A percentile compares a stretch with the other conserved stretches of the same genome.
These are phyloP conservation scores for Neurospora terricola DNA, from an alignment of 495 filamentous ascomycete species.

Conservation along the genomic window DNA sequence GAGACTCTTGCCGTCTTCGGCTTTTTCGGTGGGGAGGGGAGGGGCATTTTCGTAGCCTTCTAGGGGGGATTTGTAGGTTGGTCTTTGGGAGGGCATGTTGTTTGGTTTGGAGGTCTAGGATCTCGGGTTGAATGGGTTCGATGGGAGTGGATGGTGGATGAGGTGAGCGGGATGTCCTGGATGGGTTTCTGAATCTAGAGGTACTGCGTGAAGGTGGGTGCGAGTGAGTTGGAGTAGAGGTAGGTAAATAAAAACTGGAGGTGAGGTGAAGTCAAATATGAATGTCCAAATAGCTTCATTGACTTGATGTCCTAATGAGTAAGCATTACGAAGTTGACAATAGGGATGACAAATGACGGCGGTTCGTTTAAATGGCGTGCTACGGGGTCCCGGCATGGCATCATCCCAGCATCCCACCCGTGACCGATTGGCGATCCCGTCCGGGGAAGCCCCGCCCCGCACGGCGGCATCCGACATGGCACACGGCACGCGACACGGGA, in stretches of 20 bases:
- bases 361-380: neutral
- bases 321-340: neutral
- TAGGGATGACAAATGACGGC: neutral
- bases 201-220: neutral
- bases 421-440: neutral
- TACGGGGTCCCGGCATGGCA: neutral
- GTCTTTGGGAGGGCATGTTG: slow-evolving; percentile 15
- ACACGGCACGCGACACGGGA: neutral
- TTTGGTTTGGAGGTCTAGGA: neutral
- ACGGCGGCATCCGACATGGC: neutral
- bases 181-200: neutral
- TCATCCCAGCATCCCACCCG: neutral
- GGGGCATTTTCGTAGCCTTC: slow-evolving; percentile 54
- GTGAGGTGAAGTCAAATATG: neutral
- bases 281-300: neutral
- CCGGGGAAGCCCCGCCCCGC: neutral
- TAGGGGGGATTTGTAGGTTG: slow-evolving; percentile 54
- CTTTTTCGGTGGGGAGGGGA: slow-evolving; percentile 51
- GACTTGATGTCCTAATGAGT: neutral
- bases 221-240: neutral
- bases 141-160: neutral
- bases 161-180: neutral
- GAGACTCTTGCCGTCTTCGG: slow-evolving; percentile 57
- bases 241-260: neutral
- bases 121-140: neutral